Conservation (phyloP, 495 filamentous ascomycete species). For the Physcia stellaris region DNA sequence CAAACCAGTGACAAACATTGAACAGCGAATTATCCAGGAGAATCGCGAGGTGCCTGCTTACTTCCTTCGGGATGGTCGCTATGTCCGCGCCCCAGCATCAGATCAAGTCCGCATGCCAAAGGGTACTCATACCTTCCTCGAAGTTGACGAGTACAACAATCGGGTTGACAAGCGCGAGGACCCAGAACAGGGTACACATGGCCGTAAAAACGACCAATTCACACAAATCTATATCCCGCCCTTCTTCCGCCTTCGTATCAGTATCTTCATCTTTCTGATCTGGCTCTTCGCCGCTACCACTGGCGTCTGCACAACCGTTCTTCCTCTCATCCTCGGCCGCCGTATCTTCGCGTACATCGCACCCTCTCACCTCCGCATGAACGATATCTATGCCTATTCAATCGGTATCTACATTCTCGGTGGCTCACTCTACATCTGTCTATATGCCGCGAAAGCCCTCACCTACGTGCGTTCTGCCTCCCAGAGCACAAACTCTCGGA, state of each 20-base stretch:
- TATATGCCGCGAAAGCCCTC: slow-evolving; percentile 29
- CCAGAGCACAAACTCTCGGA: slow-evolving; percentile 11
- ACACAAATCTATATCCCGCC: slow-evolving; percentile 84
- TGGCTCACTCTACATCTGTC: slow-evolving; percentile 40
- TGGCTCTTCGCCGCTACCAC: slow-evolving; percentile 92
- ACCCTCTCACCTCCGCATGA: slow-evolving; percentile 54
- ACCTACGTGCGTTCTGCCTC: slow-evolving; percentile 12
- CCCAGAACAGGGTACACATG: slow-evolving; percentile 47
- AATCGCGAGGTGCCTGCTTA: slow-evolving; percentile 29
- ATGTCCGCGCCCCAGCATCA: slow-evolving; percentile 78
- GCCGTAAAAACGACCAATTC: slow-evolving; percentile 49
- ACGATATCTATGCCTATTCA: slow-evolving; percentile 94
- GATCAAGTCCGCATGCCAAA: slow-evolving; percentile 92
- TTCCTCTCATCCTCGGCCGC: slow-evolving; percentile 78
- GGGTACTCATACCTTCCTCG: slow-evolving; percentile 63
- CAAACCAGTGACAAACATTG: slow-evolving; percentile 30
- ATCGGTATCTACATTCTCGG: slow-evolving; percentile 72
- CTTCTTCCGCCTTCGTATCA: slow-evolving; percentile 64
- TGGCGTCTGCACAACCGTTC: slow-evolving; percentile 75
- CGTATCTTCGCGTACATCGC: slow-evolving; percentile 55
- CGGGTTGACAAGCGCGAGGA: slow-evolving; percentile 49
- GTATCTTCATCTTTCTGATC: slow-evolving; percentile 73
- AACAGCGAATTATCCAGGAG: slow-evolving; percentile 21
- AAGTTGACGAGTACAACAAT: slow-evolving; percentile 58
- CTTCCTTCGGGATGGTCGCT: slow-evolving; percentile 63